phyloP scores from a whole-genome alignment of 371 early-diverging fungal species.

The Mortierella sp. region DNA sequence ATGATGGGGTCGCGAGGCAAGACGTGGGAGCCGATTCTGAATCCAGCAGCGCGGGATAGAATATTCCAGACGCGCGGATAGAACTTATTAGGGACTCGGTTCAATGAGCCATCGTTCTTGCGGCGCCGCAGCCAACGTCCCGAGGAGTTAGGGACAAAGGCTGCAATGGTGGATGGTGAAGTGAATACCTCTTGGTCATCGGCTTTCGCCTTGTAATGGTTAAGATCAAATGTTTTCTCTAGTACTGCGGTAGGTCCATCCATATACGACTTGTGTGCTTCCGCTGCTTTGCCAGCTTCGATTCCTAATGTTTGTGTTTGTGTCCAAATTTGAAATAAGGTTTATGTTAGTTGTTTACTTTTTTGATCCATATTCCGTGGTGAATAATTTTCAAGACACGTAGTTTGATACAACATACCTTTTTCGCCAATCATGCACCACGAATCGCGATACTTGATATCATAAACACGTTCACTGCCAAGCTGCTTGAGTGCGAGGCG shows the following conservation, averaged over 20 bases:
- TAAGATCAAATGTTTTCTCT: slow-evolving; percentile 58
- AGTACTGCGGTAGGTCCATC: slow-evolving; percentile 69
- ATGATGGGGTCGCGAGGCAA: slow-evolving; percentile 88
- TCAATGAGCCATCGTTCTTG: slow-evolving; percentile 89
- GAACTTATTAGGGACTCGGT: slow-evolving; percentile 84
- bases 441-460: slow-evolving; percentile 81
- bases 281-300: slow-evolving; percentile 36
- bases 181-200: slow-evolving; percentile 54
- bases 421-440: slow-evolving; percentile 87
- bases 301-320: slow-evolving; percentile 23
- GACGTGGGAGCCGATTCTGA: slow-evolving; percentile 67
- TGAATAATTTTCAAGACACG: background rate
- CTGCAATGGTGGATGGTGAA: slow-evolving; percentile 58
- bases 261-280: slow-evolving; percentile 60
- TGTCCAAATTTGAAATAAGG: background rate
- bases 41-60: slow-evolving; percentile 68
- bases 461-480: slow-evolving; percentile 69
- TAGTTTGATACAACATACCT: slow-evolving; percentile 45
- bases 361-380: background rate
- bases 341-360: background rate
- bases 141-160: slow-evolving; percentile 71
- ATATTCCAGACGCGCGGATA: slow-evolving; percentile 85
- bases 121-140: slow-evolving; percentile 88
- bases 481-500: slow-evolving; percentile 68
- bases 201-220: slow-evolving; percentile 35